Conservation (phyloP, 2,329 filamentous ascomycete species). For the Hyphodiscus sp. region DNA sequence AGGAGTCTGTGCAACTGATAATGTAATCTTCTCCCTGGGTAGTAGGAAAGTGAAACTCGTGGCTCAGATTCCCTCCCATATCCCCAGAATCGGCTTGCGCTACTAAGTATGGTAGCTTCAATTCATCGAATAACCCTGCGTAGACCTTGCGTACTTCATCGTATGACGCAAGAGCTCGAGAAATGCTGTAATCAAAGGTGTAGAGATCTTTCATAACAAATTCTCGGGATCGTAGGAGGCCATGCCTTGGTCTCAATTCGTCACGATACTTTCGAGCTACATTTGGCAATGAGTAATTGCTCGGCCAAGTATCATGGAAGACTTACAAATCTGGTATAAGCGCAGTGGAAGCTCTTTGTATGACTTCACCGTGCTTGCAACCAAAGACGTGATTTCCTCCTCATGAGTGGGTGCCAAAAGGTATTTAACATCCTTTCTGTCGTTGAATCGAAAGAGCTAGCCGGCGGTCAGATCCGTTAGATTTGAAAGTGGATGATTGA, state of each 20-base stretch:
- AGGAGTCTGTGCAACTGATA: constrained; percentile 60
- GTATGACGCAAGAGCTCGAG: constrained; percentile 76
- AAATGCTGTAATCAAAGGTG: constrained; percentile 71
- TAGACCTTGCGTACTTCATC: constrained; percentile 68
- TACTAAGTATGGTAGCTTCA: constrained; percentile 77
- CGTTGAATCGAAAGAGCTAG: constrained; percentile 72
- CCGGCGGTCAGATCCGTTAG: constrained; percentile 2
- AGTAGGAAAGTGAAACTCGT: constrained; percentile 87
- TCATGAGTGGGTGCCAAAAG: constrained; percentile 91
- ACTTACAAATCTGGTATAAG: constrained; percentile 80
- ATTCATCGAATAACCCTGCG: constrained; percentile 67
- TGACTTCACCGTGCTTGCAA: constrained; percentile 66
- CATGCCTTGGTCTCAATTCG: constrained; percentile 81
- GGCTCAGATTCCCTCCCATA: constrained; percentile 88
- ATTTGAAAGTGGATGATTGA: neutral
- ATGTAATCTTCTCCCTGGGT: constrained; percentile 79
- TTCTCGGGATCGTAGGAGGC: constrained; percentile 79
- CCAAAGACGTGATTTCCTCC: constrained; percentile 85
- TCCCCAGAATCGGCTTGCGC: constrained; percentile 91
- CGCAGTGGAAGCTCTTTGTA: constrained; percentile 82
- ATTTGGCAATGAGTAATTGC: constrained; percentile 3
- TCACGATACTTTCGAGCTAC: constrained; percentile 88
- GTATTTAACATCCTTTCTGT: constrained; percentile 68
- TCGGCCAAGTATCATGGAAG: neutral
- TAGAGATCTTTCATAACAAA: constrained; percentile 99